Percentiles rank a stretch among this genome's conserved stretches.
Conservation (phyloP, 345 rosid genomes). For the Sonneratia alba region DNA sequence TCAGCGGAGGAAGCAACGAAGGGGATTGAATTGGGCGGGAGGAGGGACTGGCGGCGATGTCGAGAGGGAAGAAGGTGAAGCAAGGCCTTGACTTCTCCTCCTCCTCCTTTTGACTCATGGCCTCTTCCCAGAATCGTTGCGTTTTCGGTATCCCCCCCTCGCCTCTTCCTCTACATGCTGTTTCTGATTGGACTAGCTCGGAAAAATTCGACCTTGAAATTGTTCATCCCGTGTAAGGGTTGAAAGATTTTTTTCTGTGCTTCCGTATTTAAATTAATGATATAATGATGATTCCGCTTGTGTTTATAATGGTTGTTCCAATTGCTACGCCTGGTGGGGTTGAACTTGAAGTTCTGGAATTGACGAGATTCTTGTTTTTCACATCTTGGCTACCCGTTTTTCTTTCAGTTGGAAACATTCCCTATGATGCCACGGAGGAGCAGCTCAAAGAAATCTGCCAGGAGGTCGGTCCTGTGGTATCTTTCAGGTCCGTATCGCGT, state of each 20-base stretch:
- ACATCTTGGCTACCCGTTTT: neutral
- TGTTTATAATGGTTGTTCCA: neutral
- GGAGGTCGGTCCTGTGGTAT: constrained; percentile 97
- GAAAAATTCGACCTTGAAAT: neutral
- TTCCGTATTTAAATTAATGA: neutral
- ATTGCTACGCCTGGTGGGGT: neutral
- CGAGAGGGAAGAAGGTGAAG: constrained; percentile 58
- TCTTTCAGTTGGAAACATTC: constrained; percentile 88
- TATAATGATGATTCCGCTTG: neutral
- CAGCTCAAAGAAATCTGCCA: constrained; percentile 93
- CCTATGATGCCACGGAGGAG: constrained; percentile 95
- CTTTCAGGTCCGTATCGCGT: constrained; percentile 63
- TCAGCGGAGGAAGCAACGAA: neutral
- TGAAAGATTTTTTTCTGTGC: neutral
- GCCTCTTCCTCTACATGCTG: constrained; percentile 8
- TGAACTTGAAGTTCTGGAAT: neutral
- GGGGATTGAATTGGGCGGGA: constrained; percentile 15
- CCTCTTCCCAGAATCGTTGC: constrained; percentile 92
- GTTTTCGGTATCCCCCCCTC: constrained; percentile 57
- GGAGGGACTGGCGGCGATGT: constrained; percentile 18
- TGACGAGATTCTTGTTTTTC: constrained; percentile 1
- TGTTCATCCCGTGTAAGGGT: neutral
- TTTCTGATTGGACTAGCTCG: constrained; percentile 6
- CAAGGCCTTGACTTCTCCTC: constrained; percentile 53
- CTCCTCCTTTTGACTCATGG: constrained; percentile 51